phyloP scores from a whole-genome alignment of 805 yeast genomes.

The Candida glaebosa region DNA sequence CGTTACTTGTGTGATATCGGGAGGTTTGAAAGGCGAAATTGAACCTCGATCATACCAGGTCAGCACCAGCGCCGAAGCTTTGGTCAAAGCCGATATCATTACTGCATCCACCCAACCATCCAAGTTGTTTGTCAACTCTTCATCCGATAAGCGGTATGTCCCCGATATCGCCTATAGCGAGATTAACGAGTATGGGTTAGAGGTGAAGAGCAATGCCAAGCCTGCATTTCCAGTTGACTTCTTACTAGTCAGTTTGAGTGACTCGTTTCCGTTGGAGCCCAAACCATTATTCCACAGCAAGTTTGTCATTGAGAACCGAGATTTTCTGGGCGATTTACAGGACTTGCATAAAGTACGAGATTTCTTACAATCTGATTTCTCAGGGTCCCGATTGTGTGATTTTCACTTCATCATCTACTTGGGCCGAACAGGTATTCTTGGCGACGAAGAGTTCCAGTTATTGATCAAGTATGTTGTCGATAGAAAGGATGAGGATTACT shows the following conservation, averaged over 20 bases:
- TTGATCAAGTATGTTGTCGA: slow-evolving; percentile 47
- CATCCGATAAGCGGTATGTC: slow-evolving; percentile 74
- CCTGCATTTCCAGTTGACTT: slow-evolving; percentile 95
- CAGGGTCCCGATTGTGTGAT: slow-evolving; percentile 47
- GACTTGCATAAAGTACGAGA: slow-evolving; percentile 53
- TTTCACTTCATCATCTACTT: slow-evolving; percentile 73
- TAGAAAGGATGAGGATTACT: slow-evolving; percentile 42
- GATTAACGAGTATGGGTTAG: slow-evolving; percentile 81
- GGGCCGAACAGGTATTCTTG: slow-evolving; percentile 52
- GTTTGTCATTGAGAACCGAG: slow-evolving; percentile 81
- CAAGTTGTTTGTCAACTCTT: slow-evolving; percentile 73
- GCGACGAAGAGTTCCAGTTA: slow-evolving; percentile 49
- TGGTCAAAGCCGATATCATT: slow-evolving; percentile 81
- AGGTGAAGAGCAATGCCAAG: slow-evolving; percentile 84
- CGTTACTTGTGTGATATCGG: slow-evolving; percentile 89
- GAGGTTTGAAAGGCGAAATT: slow-evolving; percentile 84
- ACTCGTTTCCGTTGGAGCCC: slow-evolving; percentile 80
- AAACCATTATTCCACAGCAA: slow-evolving; percentile 45
- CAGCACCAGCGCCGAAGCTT: slow-evolving; percentile 79
- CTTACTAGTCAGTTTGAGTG: slow-evolving; percentile 79
- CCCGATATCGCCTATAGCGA: slow-evolving; percentile 89
- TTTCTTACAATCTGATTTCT: slow-evolving; percentile 42
- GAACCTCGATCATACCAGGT: slow-evolving; percentile 92
- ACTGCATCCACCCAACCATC: slow-evolving; percentile 89
- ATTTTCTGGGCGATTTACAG: slow-evolving; percentile 69